These are phyloP conservation scores for Cardamine resedifolia DNA, from an alignment of 345 rosid species.

Conservation along the genomic window DNA sequence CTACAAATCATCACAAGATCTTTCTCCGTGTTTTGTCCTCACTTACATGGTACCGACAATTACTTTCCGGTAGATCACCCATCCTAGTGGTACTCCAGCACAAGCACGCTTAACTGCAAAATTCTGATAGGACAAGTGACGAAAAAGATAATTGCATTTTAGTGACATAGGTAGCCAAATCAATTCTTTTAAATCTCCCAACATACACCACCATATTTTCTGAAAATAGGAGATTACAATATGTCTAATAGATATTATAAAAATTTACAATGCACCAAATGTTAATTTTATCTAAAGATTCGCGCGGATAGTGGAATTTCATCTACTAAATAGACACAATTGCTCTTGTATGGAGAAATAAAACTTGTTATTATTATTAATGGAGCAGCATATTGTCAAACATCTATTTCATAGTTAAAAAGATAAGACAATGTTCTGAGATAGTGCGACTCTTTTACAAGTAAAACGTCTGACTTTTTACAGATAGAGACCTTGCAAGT, in stretches of 20 bases:
- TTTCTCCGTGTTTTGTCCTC: too few species aligned
- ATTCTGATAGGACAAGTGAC: too few species aligned
- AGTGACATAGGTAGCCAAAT: too few species aligned
- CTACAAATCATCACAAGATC: too few species aligned
- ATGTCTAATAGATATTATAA: background rate
- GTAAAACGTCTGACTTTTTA: slow-evolving; percentile 23
- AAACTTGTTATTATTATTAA: background rate
- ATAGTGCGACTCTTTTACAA: slow-evolving; percentile 7
- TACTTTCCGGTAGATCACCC: too few species aligned
- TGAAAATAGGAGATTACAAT: too few species aligned
- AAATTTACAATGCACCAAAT: background rate
- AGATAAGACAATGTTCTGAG: slow-evolving; percentile 18
- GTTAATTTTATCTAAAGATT: background rate
- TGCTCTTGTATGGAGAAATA: background rate
- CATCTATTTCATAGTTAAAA: background rate
- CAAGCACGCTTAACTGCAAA: too few species aligned
- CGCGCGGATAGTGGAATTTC: background rate
- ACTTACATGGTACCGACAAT: too few species aligned
- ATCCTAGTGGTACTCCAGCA: too few species aligned
- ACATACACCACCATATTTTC: too few species aligned
- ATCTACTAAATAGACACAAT: background rate
- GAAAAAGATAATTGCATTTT: too few species aligned
- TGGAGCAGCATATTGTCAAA: background rate
- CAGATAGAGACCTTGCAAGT: slow-evolving; percentile 25
- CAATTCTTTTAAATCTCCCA: too few species aligned